Conservation (phyloP, 208 protist species). For the Leishmania guyanensis region DNA sequence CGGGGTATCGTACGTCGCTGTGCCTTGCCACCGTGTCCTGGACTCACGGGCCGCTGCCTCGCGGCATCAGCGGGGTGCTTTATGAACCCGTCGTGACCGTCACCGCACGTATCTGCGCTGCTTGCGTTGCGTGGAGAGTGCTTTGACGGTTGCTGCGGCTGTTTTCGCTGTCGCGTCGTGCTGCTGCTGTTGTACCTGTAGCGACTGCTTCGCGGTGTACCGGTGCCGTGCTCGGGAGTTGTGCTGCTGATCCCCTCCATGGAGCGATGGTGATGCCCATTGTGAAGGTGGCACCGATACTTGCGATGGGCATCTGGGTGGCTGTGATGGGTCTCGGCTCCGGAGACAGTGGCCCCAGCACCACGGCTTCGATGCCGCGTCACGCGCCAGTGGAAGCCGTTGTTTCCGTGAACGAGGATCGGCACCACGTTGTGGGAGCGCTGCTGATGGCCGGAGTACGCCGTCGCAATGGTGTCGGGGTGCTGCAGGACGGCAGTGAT, state of each 20-base stretch:
- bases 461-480: not conserved
- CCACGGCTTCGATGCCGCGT: conserved; percentile 8
- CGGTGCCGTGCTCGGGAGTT: conserved; percentile 40
- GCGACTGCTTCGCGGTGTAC: conserved; percentile 41
- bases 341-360: not conserved
- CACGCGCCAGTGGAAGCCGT: not conserved
- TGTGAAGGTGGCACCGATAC: conserved; percentile 3
- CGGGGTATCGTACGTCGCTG: not conserved
- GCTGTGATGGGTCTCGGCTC: not conserved
- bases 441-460: conserved; percentile 4
- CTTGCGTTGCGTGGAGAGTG: not conserved
- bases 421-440: not conserved
- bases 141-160: not conserved
- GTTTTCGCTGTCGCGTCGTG: not conserved
- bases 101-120: not conserved
- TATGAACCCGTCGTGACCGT: not conserved
- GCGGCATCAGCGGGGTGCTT: not conserved
- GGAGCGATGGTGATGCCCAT: conserved; percentile 9
- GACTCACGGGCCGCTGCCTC: not conserved
- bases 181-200: conserved; percentile 22
- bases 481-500: not conserved
- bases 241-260: conserved; percentile 40
- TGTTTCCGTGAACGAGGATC: conserved; percentile 4
- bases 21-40: not conserved
- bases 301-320: not conserved